Base-by-base conservation (phyloP, 345 rosid species). In the Pseudoturritis turrita region DNA sequence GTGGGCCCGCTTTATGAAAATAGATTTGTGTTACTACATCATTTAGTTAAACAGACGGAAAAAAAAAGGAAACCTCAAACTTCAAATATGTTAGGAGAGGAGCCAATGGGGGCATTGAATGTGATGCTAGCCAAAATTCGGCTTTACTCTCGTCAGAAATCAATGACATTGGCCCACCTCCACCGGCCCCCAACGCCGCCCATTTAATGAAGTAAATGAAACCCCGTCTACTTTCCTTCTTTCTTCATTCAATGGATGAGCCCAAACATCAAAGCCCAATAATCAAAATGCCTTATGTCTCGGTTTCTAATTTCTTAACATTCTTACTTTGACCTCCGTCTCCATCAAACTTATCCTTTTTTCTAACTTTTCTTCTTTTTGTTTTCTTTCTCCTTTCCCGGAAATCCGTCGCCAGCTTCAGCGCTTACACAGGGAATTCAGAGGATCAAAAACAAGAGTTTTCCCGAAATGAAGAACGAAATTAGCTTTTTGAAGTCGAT, bases 401-500 rank as follows among this genome's bases (percentile, higher is more conserved):
- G n/a, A 53, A 17, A 40, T 55, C 54, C 33, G 35, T 60, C 31
- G 54, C 33, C 50, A 29, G 40, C 46, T 65, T 14, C 43, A 23
- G 45, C 19, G 15, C 15, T 23, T 23, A 17, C 51, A 8, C 17
- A 23, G 18, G 12, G 7, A 23, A 13, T 40, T 36, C 22, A 5
- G 63, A 36, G 19, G 54, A 47, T 6, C 31, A 33, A 39, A 25
- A 10, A 15, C 36, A 22, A 39, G 39, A 67, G 33, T 33, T 29
- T 18, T 13, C 13, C 25, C 40, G 26, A 41, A 12, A 73, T 55
- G 77, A 73, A 45, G 65, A 64, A 73, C 15, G 17, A 35, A 18
- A 25, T 55, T 5, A 25, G 43, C 65, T 55, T 58, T 65, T 70
- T 22, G 33, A 50, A 15, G 60, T 83, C 82, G 79, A 69, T 72